These are phyloP conservation scores for Ocimum tenuiflorum DNA, from an alignment of 257 asterid genomes.

Conservation along the genomic window DNA sequence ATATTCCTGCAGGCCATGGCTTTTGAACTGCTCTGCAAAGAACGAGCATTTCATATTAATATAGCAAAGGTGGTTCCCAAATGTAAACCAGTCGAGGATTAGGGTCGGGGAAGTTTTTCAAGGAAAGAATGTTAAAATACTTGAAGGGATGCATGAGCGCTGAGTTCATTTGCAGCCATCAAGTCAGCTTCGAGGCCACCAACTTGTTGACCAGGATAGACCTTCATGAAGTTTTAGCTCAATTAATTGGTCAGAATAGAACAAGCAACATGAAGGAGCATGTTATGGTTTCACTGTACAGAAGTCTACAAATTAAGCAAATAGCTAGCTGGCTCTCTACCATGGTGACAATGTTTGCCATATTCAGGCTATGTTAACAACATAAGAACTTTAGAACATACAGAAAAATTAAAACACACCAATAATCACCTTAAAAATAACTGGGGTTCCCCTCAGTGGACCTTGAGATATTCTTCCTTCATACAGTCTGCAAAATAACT, in stretches of 20 bases:
- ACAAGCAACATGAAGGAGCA: background rate
- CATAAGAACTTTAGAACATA: too few relatives aligned
- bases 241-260: background rate
- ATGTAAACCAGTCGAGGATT: background rate
- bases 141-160: constrained; percentile 81
- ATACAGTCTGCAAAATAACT: constrained; percentile 81
- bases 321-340: background rate
- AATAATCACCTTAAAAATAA: constrained; percentile 69
- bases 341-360: background rate
- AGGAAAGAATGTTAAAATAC: constrained; percentile 28
- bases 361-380: background rate
- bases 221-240: constrained; percentile 43
- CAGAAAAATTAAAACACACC: background rate
- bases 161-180: constrained; percentile 95
- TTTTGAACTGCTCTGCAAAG: constrained; percentile 52
- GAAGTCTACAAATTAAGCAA: background rate
- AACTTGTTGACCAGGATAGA: constrained; percentile 89
- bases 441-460: constrained; percentile 68
- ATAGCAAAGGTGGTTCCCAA: constrained; percentile 1
- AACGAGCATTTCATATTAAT: constrained; percentile 11
- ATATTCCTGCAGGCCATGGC: constrained; percentile 42
- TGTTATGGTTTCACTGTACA: background rate
- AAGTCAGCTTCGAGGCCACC: constrained; percentile 81
- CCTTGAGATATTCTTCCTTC: constrained; percentile 90
- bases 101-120: background rate